A percentile compares a stretch with the other conserved stretches of the same genome.
Conservation (phyloP, 805 yeast species). For the Yarrowia hollandica region DNA sequence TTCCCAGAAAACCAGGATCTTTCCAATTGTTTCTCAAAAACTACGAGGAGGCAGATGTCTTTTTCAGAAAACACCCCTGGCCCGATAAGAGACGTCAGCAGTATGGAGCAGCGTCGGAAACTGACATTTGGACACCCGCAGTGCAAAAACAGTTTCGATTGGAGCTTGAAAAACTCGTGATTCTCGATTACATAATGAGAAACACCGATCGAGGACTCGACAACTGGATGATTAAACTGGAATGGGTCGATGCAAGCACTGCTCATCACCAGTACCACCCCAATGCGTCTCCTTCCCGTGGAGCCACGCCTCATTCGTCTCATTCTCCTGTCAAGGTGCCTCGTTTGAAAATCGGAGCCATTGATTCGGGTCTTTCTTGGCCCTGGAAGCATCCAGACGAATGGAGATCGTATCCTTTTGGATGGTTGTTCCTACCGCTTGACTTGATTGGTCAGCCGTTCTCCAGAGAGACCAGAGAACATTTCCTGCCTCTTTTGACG, state of each 20-base stretch:
- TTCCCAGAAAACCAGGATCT: slow-evolving; percentile 60
- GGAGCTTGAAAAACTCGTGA: slow-evolving; percentile 67
- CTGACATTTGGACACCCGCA: slow-evolving; percentile 51
- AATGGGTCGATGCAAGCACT: slow-evolving; percentile 42
- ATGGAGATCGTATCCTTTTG: slow-evolving; percentile 77
- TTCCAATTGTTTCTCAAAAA: slow-evolving; percentile 63
- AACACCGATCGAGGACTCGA: slow-evolving; percentile 75
- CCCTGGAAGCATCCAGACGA: slow-evolving; percentile 86
- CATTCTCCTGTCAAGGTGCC: slow-evolving; percentile 41
- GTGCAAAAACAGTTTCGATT: slow-evolving; percentile 54
- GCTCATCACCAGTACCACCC: slow-evolving; percentile 1
- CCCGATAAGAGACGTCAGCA: slow-evolving; percentile 41
- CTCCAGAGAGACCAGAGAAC: slow-evolving; percentile 53
- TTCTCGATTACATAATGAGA: slow-evolving; percentile 68
- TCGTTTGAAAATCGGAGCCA: slow-evolving; percentile 60
- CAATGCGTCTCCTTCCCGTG: slow-evolving; percentile 30
- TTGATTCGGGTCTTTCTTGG: slow-evolving; percentile 71
- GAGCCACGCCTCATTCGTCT: slow-evolving; percentile 9
- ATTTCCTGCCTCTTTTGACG: slow-evolving; percentile 58
- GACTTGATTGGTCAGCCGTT: slow-evolving; percentile 68
- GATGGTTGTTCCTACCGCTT: slow-evolving; percentile 70
- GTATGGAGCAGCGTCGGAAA: slow-evolving; percentile 33
- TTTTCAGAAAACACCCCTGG: slow-evolving; percentile 56
- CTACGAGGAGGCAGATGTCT: slow-evolving; percentile 61
- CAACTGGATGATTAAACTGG: slow-evolving; percentile 72